Evolutionary conservation across 257 asterid genomes (phyloP), one percentile per base, ranked within the genome.

Genomic region (Solanum raphanifolium): DNA sequence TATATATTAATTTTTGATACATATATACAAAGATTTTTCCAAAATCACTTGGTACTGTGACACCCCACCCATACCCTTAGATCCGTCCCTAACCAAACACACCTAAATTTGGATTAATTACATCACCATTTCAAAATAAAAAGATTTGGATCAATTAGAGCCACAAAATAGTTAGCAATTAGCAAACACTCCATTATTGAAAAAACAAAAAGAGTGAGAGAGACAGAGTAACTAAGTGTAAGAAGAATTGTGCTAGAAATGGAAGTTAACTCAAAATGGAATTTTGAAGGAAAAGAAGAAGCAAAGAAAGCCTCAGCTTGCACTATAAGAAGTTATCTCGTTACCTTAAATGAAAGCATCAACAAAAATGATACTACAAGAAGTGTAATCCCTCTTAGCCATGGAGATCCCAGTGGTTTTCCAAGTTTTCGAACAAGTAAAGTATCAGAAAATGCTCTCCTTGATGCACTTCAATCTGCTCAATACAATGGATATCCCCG

Each of bases 351-450:
- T 73, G 41, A 12, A 20, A 87, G 88, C 72, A 86, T 95, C 27
- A 91, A 91, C 23, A 35, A 82, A 43, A 86, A 86, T 16, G 95
- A 92, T 13, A 32, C 3, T 15, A 23, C 84, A 27, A 91, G 89
- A 90, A 91, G 94, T 15, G 83, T 88, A 6, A 89, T 95, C 79
- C 95, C 93, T 89, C 94, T 95, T 15, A 93, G 95, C 41, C 94
- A 86, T 88, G 98, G 97, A 11, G 97, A 95, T 86, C 97, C 98
- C 10, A 91, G 94, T 25, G 89, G 91, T 4, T 93, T 92, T 39
- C 94, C 96, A 0, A 83, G 94, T 75, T 94, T 92, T 91, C 62
- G 91, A 90, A 91, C 98, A 2, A 74, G 91, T 66, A 88, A 90
- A 3, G 84, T 88, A 4, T 94, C 91, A 9, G 93, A 90, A 83